Conservation (phyloP, 2,329 filamentous ascomycete species). For the Acrodontium crateriforme region DNA sequence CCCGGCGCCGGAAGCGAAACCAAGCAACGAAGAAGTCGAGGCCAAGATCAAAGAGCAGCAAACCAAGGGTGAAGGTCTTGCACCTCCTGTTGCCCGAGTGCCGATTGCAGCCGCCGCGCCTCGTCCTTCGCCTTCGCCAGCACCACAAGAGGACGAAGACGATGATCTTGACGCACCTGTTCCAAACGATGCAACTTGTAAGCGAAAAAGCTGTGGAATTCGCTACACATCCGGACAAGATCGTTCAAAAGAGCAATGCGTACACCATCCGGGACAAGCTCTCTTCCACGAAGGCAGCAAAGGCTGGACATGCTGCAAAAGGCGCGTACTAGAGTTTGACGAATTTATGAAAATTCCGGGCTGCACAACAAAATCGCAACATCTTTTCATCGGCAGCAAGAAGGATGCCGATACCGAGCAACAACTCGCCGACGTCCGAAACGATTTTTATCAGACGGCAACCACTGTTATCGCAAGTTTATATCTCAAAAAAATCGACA, state of each 20-base stretch:
- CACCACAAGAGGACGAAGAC: conserved; percentile 62
- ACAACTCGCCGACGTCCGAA: conserved; percentile 64
- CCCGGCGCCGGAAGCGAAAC: conserved; percentile 24
- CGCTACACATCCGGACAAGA: conserved; percentile 47
- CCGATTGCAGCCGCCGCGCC: conserved; percentile 16
- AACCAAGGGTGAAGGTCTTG: conserved; percentile 12
- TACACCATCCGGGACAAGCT: conserved; percentile 77
- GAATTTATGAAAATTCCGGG: conserved; percentile 94
- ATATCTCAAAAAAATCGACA: conserved; percentile 95
- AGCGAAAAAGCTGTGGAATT: conserved; percentile 59
- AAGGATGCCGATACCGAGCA: conserved; percentile 52
- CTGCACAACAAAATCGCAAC: conserved; percentile 66
- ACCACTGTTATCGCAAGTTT: conserved; percentile 76
- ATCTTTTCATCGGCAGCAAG: conserved; percentile 70
- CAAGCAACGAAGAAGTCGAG: conserved; percentile 17
- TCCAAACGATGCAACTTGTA: conserved; percentile 60
- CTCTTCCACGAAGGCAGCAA: conserved; percentile 98
- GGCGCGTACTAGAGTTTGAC: conserved; percentile 88
- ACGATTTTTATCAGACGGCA: conserved; percentile 91
- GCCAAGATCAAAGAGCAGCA: conserved; percentile 19
- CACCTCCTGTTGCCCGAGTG: conserved; percentile 15
- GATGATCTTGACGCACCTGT: conserved; percentile 68
- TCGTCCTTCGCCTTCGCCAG: conserved; percentile 33
- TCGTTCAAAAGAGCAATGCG: conserved; percentile 61
- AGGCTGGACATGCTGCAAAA: conserved; percentile 94